These are phyloP conservation scores for Camelina neglecta DNA, from an alignment of 345 rosid species.

Conservation along the genomic window DNA sequence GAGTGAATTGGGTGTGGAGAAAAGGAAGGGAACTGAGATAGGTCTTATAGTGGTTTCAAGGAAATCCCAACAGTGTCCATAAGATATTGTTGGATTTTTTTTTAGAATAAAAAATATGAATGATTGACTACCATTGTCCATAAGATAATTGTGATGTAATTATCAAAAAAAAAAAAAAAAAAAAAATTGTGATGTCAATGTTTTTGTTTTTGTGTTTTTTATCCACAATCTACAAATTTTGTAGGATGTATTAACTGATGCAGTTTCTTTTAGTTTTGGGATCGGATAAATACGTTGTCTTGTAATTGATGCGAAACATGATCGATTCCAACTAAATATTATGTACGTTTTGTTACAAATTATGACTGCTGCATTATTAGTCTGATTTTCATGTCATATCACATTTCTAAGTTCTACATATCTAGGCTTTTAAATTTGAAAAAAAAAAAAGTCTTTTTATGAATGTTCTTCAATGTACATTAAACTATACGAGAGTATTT, in stretches of 20 bases:
- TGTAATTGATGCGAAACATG: background rate
- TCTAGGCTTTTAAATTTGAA: background rate
- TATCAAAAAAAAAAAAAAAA: too few species aligned
- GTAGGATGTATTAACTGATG: background rate
- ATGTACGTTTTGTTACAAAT: background rate
- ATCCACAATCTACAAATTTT: background rate
- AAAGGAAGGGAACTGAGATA: slow-evolving; percentile 25
- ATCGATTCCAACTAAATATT: background rate
- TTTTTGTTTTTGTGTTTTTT: background rate
- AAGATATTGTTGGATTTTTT: slow-evolving; percentile 2
- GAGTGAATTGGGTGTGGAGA: slow-evolving; percentile 35
- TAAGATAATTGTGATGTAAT: background rate
- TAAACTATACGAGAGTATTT: too few species aligned
- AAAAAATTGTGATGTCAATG: background rate
- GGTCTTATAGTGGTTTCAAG: slow-evolving; percentile 40
- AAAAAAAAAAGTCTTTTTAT: background rate
- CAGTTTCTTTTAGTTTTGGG: too few species aligned
- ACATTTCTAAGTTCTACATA: too few species aligned
- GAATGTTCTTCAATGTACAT: background rate
- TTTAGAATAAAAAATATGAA: background rate
- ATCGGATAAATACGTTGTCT: background rate
- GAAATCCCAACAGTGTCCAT: slow-evolving; percentile 11
- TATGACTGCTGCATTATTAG: background rate
- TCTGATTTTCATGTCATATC: background rate
- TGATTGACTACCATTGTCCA: slow-evolving; percentile 12